These are phyloP conservation scores for Hypoxylon rubiginosum DNA, from an alignment of 2,329 filamentous ascomycete species.

Conservation along the genomic window DNA sequence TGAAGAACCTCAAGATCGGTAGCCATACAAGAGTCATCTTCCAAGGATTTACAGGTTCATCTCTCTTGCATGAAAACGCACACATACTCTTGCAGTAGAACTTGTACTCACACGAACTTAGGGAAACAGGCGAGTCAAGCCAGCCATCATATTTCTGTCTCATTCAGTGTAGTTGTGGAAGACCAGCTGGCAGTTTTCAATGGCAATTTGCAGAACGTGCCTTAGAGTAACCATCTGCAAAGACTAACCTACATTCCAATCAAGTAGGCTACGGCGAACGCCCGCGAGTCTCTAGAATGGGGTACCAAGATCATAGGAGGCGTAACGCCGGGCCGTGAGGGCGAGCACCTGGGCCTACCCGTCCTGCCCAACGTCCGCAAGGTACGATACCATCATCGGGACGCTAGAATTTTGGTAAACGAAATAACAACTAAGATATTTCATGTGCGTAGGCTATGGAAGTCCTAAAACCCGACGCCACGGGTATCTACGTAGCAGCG, in stretches of 20 bases:
- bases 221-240: not conserved
- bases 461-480: slow-evolving; percentile 79
- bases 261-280: slow-evolving; percentile 77
- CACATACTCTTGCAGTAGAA: not conserved
- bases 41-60: slow-evolving; percentile 58
- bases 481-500: slow-evolving; percentile 84
- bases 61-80: not conserved
- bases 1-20: slow-evolving; percentile 56
- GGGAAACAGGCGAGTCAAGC: slow-evolving; percentile 39
- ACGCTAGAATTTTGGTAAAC: not conserved
- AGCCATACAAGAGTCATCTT: slow-evolving; percentile 58
- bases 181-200: not conserved
- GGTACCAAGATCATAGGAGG: slow-evolving; percentile 86
- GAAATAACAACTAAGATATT: not conserved
- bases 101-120: slow-evolving; percentile 30
- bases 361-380: slow-evolving; percentile 76
- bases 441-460: slow-evolving; percentile 69
- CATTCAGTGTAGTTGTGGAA: not conserved
- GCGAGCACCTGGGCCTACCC: slow-evolving; percentile 80
- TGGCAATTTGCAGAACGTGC: too few relatives aligned
- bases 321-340: slow-evolving; percentile 77
- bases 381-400: slow-evolving; percentile 51
- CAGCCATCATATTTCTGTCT: not conserved
- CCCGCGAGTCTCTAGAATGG: slow-evolving; percentile 80
- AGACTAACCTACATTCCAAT: not conserved